Evolutionary conservation across 192 early-diverging fungal genomes (phyloP).

Genomic region (Haplosporangium gracile): DNA sequence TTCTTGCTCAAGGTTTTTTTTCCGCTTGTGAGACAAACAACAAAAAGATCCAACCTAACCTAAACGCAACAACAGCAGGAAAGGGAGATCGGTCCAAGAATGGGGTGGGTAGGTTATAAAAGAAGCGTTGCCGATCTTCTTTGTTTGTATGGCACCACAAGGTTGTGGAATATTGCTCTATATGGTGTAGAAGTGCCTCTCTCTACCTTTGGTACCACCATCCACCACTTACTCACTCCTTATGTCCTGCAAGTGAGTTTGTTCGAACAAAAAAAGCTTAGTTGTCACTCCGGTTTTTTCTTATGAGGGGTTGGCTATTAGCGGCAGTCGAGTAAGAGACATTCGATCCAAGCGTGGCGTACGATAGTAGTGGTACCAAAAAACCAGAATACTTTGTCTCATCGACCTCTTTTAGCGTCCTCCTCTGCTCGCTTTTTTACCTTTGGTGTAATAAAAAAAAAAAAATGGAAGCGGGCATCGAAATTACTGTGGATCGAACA

Average conservation of each 20-base stretch:
- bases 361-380: conserved; percentile 17
- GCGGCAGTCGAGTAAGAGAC: not conserved
- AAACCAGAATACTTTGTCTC: not conserved
- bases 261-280: not conserved
- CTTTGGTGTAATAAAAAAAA: not conserved
- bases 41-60: too few relatives aligned
- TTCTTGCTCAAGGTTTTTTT: too few relatives aligned
- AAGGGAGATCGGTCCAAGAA: not conserved
- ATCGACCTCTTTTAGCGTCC: conserved; percentile 3
- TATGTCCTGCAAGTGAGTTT: not conserved
- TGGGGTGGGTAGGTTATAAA: not conserved
- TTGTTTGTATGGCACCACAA: not conserved
- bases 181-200: not conserved
- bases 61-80: not conserved
- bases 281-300: not conserved
- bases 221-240: not conserved
- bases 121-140: not conserved
- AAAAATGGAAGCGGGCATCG: conserved; percentile 1
- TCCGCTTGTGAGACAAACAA: not conserved
- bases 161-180: too few relatives aligned
- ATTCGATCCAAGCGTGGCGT: conserved; percentile 32
- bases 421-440: not conserved
- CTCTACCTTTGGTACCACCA: not conserved
- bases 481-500: not conserved
- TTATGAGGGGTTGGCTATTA: not conserved